phyloP scores from a whole-genome alignment of 176 grass and related monocot species.

The Oryza officinalis region DNA sequence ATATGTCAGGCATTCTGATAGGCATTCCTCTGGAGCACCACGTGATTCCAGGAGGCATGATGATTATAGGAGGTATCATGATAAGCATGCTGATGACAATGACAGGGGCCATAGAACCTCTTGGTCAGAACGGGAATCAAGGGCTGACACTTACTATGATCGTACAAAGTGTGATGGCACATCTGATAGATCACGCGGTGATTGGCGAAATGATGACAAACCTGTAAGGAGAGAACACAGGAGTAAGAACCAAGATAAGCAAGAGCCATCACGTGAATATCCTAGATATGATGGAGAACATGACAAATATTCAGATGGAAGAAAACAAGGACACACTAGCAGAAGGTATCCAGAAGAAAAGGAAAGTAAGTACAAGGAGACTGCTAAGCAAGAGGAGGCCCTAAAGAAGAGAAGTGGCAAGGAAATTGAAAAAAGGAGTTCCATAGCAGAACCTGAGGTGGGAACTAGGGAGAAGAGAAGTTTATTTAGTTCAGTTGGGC shows the following conservation, averaged over 20 bases:
- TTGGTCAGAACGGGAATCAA: conserved; percentile 55
- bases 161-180: conserved; percentile 33
- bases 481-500: conserved; percentile 51
- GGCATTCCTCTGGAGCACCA: conserved; percentile 48
- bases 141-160: conserved; percentile 46
- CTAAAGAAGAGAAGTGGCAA: conserved; percentile 53
- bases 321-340: conserved; percentile 33
- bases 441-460: conserved; percentile 26
- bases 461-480: conserved; percentile 57
- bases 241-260: conserved; percentile 60
- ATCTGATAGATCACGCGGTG: conserved; percentile 53
- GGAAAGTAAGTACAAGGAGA: conserved; percentile 55
- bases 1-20: conserved; percentile 51
- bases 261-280: conserved; percentile 19
- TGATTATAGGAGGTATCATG: conserved; percentile 68
- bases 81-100: conserved; percentile 55
- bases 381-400: conserved; percentile 43
- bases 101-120: conserved; percentile 61
- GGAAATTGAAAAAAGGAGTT: conserved; percentile 57
- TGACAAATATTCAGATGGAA: conserved; percentile 46
- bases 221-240: conserved; percentile 43
- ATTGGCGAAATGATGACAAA: conserved; percentile 42
- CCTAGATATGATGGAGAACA: conserved; percentile 42
- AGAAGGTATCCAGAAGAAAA: conserved; percentile 50
- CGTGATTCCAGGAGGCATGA: conserved; percentile 64